phyloP scores from a whole-genome alignment of 768 basidiomycete species.

The Solioccasus polychromus region DNA sequence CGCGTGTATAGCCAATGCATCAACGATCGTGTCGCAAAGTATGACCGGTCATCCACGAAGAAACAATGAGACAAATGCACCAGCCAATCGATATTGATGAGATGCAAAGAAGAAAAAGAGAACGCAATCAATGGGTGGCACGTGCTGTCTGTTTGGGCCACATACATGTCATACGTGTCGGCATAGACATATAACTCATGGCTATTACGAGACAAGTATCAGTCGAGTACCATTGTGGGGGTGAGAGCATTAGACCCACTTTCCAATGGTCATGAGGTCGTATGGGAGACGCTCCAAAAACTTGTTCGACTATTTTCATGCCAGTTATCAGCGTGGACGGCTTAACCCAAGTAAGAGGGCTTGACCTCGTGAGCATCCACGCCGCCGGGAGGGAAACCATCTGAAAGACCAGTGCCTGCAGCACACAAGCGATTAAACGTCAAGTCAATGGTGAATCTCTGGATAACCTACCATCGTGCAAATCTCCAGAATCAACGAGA shows the following conservation, averaged over 20 bases:
- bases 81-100: not conserved
- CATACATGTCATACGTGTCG: constrained; percentile 63
- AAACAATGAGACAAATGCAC: not conserved
- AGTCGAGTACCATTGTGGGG: not conserved
- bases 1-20: not conserved
- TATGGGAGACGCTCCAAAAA: constrained; percentile 74
- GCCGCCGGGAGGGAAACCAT: constrained; percentile 68
- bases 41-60: not conserved
- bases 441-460: not conserved
- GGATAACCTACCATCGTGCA: constrained; percentile 55
- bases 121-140: constrained; percentile 3
- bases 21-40: not conserved
- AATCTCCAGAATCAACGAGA: constrained; percentile 77
- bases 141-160: constrained; percentile 1
- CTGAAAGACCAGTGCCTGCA: constrained; percentile 73
- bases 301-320: constrained; percentile 55
- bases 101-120: not conserved
- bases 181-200: constrained; percentile 81
- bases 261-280: constrained; percentile 82
- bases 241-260: constrained; percentile 43
- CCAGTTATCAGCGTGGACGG: not conserved
- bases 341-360: constrained; percentile 9
- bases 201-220: constrained; percentile 32
- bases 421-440: constrained; percentile 4
- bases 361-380: constrained; percentile 71